Conservation (phyloP, 2,329 filamentous ascomycete genomes). For the Salinomyces thailandicus region DNA sequence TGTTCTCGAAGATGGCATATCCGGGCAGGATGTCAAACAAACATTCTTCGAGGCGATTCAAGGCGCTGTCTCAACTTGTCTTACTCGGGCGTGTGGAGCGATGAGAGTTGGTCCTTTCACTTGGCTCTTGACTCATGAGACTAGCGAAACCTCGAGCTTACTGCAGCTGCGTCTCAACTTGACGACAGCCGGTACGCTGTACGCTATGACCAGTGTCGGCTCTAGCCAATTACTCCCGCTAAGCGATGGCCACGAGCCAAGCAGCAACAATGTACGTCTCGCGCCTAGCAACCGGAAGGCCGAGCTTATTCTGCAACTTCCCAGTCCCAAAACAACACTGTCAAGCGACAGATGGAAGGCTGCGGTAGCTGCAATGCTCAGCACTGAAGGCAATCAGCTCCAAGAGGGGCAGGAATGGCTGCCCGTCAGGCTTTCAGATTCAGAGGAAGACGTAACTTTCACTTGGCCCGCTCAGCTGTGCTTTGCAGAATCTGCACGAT, state of each 20-base stretch:
- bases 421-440: background rate
- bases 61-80: constrained; percentile 6
- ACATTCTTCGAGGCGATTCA: constrained; percentile 12
- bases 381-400: constrained; percentile 8
- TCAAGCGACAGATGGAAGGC: constrained; percentile 8
- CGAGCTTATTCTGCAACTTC: background rate
- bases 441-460: background rate
- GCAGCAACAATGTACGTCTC: background rate
- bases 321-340: background rate
- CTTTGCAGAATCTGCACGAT: background rate
- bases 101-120: constrained; percentile 5
- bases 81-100: constrained; percentile 3
- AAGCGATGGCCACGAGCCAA: background rate
- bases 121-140: constrained; percentile 7
- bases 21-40: background rate
- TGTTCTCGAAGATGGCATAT: background rate
- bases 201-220: constrained; percentile 3
- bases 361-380: constrained; percentile 5
- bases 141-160: background rate
- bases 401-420: constrained; percentile 4
- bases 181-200: constrained; percentile 6
- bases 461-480: background rate
- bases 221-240: background rate
- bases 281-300: constrained; percentile 1
- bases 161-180: constrained; percentile 6